Conservation (phyloP, 129 eudicot genomes). For the Daucus carota region DNA sequence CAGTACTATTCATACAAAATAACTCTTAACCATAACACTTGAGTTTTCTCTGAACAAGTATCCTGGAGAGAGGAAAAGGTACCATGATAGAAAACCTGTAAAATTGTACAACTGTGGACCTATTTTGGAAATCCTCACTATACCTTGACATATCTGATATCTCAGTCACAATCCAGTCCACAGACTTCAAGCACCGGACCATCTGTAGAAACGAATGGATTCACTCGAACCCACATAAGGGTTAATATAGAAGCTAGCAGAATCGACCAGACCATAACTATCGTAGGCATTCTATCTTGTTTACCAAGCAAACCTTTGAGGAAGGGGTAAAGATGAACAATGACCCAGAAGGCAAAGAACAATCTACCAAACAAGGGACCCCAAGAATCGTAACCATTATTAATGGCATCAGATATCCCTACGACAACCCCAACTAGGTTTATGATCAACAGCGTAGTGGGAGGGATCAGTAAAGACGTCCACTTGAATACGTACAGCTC, state of each 20-base stretch:
- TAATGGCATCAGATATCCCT: conserved; percentile 61
- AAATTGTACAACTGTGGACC: neutral
- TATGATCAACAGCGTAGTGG: conserved; percentile 52
- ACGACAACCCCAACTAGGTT: conserved; percentile 59
- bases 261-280: conserved; percentile 67
- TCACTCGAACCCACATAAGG: conserved; percentile 56
- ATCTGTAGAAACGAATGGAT: conserved; percentile 31
- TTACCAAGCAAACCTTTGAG: conserved; percentile 60
- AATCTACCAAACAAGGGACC: conserved; percentile 66
- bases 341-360: conserved; percentile 69
- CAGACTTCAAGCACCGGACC: conserved; percentile 15
- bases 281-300: conserved; percentile 55
- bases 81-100: neutral
- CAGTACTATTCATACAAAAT: neutral
- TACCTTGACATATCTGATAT: neutral
- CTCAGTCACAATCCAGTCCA: conserved; percentile 16
- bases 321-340: conserved; percentile 66
- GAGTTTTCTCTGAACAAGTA: neutral
- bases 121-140: neutral
- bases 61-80: neutral
- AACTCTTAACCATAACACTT: neutral
- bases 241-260: conserved; percentile 69
- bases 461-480: conserved; percentile 70
- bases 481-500: conserved; percentile 71
- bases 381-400: conserved; percentile 71